Evolutionary conservation across 345 rosid genomes (phyloP), one percentile per base, ranked within the genome.

Genomic region (Populus simonii): DNA sequence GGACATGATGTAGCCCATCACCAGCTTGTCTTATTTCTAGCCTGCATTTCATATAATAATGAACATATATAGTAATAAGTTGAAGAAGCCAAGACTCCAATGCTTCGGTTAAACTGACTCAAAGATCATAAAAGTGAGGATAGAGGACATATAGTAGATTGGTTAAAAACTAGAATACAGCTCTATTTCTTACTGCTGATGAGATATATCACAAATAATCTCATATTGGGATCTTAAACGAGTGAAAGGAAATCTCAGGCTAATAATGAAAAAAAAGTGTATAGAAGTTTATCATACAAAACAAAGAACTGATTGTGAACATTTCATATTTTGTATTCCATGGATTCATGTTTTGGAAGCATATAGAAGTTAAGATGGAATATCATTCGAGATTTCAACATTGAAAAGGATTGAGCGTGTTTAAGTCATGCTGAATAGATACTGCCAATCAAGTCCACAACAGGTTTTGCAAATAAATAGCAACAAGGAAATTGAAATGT

Each of bases 1-100:
- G 98, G 47, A 96, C 91, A 76, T 90, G 94, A 80, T 91, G 99
- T 61, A 80, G 81, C 78, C 97, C 98, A 81, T 96, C 99, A 57
- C 90, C 83, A 39, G 79, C 89, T 71, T 92, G 98, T 79, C 96
- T 85, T 81, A 92, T 79, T 86, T 93, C 98, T 83, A 92, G 91
- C 90, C 98, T 96, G 80, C 83, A 82, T 79, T 59, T 95, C 80
- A 70, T 41, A 68, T 29, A n/a, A 59, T 8, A 33, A 25, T 10
- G n/a, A 45, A 75, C 45, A 27, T 71, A 29, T 25, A 49, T 66
- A 33, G 51, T 38, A 29, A 62, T 38, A 27, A 36, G 39, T 12
- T 49, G 13, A 23, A 23, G 33, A 29, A 43, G 29, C 17, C 27
- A 70, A 15, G 18, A n/a, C 6, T 57, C 6, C 63, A n/a, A 8